phyloP scores from a whole-genome alignment of 768 basidiomycete genomes.

The Hydnomerulius pinastri region DNA sequence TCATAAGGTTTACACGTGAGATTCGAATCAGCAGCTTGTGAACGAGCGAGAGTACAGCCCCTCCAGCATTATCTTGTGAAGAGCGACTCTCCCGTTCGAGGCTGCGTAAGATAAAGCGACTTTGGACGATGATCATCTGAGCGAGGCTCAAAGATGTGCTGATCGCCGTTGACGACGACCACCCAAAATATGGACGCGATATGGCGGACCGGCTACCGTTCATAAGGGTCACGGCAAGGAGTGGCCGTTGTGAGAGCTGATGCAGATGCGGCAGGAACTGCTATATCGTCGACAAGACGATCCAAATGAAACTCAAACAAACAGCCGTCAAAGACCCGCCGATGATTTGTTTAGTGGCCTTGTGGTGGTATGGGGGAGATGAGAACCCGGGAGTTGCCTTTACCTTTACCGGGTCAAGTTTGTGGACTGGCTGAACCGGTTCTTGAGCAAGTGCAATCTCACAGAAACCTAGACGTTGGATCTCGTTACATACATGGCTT shows the following conservation, averaged over 20 bases:
- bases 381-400: slow-evolving; percentile 15
- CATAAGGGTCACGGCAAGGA: slow-evolving; percentile 17
- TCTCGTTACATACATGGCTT: slow-evolving; percentile 14
- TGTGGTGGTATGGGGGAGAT: slow-evolving; percentile 4
- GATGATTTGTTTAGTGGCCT: slow-evolving; percentile 16
- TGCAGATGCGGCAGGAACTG: background rate
- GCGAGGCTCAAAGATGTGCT: background rate
- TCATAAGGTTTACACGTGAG: background rate
- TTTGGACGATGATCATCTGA: background rate
- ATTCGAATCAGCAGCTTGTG: background rate
- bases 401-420: background rate
- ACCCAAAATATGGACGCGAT: background rate
- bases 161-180: background rate
- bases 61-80: no score
- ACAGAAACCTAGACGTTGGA: slow-evolving; percentile 10
- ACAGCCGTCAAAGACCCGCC: slow-evolving; percentile 27
- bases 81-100: no score
- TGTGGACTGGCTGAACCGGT: slow-evolving; percentile 15
- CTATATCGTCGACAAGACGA: slow-evolving; percentile 24
- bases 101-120: background rate
- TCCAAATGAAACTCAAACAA: slow-evolving; percentile 32
- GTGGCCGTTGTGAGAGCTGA: slow-evolving; percentile 31
- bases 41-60: no score
- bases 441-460: slow-evolving; percentile 11
- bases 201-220: background rate